Conservation (phyloP, 441 rosid species). For the Euphorbia celastroides region DNA sequence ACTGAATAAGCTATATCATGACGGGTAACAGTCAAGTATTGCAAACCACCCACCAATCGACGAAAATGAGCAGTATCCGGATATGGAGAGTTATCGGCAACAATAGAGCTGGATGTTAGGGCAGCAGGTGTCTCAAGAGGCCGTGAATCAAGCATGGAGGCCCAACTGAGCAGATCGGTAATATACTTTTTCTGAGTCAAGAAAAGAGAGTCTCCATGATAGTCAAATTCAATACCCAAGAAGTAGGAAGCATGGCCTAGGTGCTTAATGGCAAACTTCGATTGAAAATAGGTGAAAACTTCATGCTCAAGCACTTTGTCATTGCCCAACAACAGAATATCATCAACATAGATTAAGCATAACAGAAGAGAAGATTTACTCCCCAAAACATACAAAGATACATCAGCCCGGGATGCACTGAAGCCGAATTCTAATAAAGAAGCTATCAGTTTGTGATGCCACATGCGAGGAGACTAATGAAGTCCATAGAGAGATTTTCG, state of each 20-base stretch:
- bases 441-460: too few species aligned
- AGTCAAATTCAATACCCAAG: background rate
- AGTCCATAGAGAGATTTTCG: background rate
- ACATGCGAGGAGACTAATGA: too few species aligned
- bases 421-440: background rate
- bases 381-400: background rate
- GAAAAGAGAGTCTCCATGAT: too few species aligned
- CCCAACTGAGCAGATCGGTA: too few species aligned
- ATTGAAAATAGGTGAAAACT: background rate
- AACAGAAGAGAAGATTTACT: too few species aligned
- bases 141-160: too few species aligned
- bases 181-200: too few species aligned
- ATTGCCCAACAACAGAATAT: background rate
- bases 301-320: background rate
- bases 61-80: background rate
- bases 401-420: background rate
- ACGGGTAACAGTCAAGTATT: background rate
- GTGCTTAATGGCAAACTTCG: background rate
- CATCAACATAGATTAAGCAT: background rate
- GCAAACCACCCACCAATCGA: background rate
- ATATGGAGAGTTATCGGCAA: background rate
- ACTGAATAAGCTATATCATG: background rate
- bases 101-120: background rate
- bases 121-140: too few species aligned
- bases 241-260: background rate